Evolutionary conservation across 106 monocot genomes (phyloP).

Genomic region (Posidonia australis): DNA sequence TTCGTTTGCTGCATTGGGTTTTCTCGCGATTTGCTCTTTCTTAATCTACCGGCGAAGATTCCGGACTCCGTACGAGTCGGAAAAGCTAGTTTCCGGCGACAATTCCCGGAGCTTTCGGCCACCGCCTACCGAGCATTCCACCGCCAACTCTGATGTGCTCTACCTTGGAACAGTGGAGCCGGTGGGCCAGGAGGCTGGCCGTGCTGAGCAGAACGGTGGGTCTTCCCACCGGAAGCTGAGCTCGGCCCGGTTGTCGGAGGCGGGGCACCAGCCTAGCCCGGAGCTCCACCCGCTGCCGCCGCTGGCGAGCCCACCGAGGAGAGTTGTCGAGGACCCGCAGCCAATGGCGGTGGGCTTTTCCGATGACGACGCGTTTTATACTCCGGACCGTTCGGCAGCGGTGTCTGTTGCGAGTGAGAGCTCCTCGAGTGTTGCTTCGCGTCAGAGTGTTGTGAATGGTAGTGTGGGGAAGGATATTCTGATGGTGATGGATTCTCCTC

Average conservation of each 20-base stretch:
- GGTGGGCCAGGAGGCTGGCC: not conserved
- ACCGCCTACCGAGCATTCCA: not conserved
- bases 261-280: conserved; percentile 30
- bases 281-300: conserved; percentile 43
- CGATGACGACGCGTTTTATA: conserved; percentile 26
- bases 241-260: conserved; percentile 11
- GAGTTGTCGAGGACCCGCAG: not conserved
- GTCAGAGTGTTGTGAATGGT: conserved; percentile 10
- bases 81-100: conserved; percentile 5
- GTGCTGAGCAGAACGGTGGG: conserved; percentile 4
- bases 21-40: conserved; percentile 5
- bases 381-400: conserved; percentile 24
- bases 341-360: conserved; percentile 9
- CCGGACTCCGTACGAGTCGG: not conserved
- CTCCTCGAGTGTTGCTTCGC: conserved; percentile 8
- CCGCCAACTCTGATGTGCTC: not conserved
- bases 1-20: conserved; percentile 10
- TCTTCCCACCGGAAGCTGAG: conserved; percentile 26
- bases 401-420: conserved; percentile 24
- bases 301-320: not conserved
- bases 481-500: conserved; percentile 10
- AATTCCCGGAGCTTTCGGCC: not conserved
- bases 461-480: conserved; percentile 12
- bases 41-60: conserved; percentile 12
- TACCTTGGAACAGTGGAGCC: conserved; percentile 31